Base-by-base conservation (phyloP, 495 filamentous ascomycete genomes). In the Annulohypoxylon maeteangense region DNA sequence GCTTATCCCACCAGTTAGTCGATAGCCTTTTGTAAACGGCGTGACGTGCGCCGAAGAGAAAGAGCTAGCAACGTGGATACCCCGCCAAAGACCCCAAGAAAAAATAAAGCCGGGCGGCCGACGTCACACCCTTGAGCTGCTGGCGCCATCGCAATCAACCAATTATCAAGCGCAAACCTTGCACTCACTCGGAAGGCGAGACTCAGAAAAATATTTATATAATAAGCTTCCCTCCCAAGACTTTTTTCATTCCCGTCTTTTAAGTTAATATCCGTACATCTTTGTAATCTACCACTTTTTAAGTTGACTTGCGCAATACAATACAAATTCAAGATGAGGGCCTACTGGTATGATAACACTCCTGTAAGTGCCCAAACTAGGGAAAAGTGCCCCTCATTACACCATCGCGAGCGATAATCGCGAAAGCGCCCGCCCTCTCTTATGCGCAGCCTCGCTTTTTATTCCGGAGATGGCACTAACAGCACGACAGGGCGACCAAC, bases 291-390 rank as follows among this genome's bases (percentile, higher is more conserved):
- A 12, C 14, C 3, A 23, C 8, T 48, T 25, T 38, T 47, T 18
- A 11, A 36, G 44, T 53, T 23, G 4, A 29, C 16, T 29, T 54
- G 18, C 14, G 14, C 23, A 36, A 58, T 29, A 36, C 32, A 36
- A 36, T 16, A 36, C 22, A 22, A 11, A 22, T 61, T 54, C 57
- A 83, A 76, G 67, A 95, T 96, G 93, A 91, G 87, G 79, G 91
- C 90, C 65, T 96, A 95, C 82, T 90, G 88, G 84, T 95, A 90
- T 79, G 92, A 95, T 76, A 91, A 95, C 80, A 79, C 85, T 70
- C 86, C 86, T 67, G 93, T 95, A 88, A 78, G 90, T 82, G 40
- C 16, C 34, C 10, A 18, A 18, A 12, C 11, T 18, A 29, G 62
- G 53, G n/a, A 68, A 68, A 32, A 32, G 25, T 47, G 47, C 51